Evolutionary conservation across 306 rosid genomes (phyloP), one percentile per base, ranked within the genome.

Genomic region (Canavalia ensiformis): DNA sequence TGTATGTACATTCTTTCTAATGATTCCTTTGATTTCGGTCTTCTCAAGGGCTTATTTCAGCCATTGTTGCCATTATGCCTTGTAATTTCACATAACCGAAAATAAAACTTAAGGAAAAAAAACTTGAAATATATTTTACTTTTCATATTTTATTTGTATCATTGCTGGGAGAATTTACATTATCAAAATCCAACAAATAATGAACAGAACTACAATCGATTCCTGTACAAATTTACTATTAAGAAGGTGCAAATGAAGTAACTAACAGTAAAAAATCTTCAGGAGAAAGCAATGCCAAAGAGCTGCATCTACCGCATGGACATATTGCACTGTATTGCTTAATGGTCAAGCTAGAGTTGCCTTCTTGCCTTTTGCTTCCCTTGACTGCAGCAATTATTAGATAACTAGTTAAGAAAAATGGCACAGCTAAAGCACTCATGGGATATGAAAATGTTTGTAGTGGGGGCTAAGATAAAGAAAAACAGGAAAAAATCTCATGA

Each of bases 361-460:
- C 82, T 90, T 84, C 92, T 93, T 95, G 83, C 99, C 99, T 82
- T 93, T 95, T 41, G 93, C 86, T 76, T 91, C 97, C 89, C 98
- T 95, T 49, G 96, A 86, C 99, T 93, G 94, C 91, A 90, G 64
- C 76, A 18, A 65, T 60, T 25, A 68, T 58, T 8, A 13, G 66
- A 58, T 25, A 51, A 58, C 79, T 37, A 66, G 31, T 37, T 68
- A 45, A 74, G 28, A 56, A 60, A 41, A 50, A 76, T 41, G 42
- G 44, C 52, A 79, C 35, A 31, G 55, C 72, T 35, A 80, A 71
- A 8, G 35, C 46, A 57, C 45, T 18, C 25, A 18, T 18, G 25
- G 25, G 25, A 18, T 18, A 18, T 18, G 25, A 18, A 18, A 18
- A 18, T 18, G 25, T 18, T 18, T 18, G 46, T 28, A 31, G 29